Base-by-base conservation (phyloP, 208 protist species). In the Leishmania braziliensis region DNA sequence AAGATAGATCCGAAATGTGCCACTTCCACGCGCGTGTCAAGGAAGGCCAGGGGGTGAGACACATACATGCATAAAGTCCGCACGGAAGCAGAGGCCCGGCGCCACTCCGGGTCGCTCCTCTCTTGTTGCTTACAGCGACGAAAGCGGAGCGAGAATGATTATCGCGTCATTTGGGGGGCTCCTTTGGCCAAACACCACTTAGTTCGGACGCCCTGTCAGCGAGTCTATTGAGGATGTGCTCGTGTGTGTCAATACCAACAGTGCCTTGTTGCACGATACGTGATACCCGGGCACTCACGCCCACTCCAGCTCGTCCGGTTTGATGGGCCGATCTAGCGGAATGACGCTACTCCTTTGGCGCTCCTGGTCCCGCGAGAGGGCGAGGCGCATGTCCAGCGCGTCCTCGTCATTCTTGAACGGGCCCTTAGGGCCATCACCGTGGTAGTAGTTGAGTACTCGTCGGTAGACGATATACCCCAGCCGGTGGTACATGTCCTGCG, bases 391-490 rank as follows among this genome's bases (percentile, higher is more conserved):
- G 85, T 99, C 99, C 68, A 98, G 81, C 3, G 90, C 92, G 87
- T 98, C 95, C 78, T 98, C 97, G 80, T 93, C 90, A 26, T 85
- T 82, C 68, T 92, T 95, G 77, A 94, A 90, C 0, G 82, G 86
- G 0, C 92, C 88, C 69, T 89, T 91, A 0, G 86, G 73, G 0
- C 89, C 92, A 62, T 92, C 89, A 10, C 92, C 90, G n/a, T 68
- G 79, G 74, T 98, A 98, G 81, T 98, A 99, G 26, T 79, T 65
- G 10, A 97, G 84, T 23, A 98, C 98, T 0, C 91, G 93, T 8
- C 99, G 91, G 86, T 99, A 99, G 0, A 99, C 89, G 78, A 96
- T 92, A 90, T 99, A 99, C 9, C 99, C 99, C 46, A 99, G 87
- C 69, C 97, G 95, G 43, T 96, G 86, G 86, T 99, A 99, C 99